Evolutionary conservation across 2,329 filamentous ascomycete species (phyloP), one percentile per base, ranked within the genome.

Genomic region (Claviceps sp.): DNA sequence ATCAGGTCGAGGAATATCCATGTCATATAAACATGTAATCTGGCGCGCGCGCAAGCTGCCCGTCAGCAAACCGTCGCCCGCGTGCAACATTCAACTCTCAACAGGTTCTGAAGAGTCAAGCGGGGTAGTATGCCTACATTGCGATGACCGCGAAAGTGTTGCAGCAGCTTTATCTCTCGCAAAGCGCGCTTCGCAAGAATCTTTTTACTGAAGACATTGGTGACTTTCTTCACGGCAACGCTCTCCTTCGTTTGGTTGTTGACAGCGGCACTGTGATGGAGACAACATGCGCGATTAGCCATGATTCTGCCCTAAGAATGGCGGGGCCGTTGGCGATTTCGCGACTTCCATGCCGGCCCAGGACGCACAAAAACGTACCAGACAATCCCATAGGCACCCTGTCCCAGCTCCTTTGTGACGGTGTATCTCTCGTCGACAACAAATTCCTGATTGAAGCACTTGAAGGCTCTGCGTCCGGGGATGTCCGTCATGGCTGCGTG

Each of bases 131-230:
- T 34, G 72, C 81, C 71, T 74, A 89, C 85, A 68, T 91, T 91
- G 63, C 87, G 83, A 64, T 91, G 86, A 50, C 87, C 87, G 62
- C 93, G 81, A 74, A 98, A 98, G 71, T 98, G 93, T 74, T 97
- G 91, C 58, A 98, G 78, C 60, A 98, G 80, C 80, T 97, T 98
- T 73, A 98, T 97, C 74, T 98, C 93, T 69, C 93, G 83, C 76
- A 98, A 72, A 48, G 93, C 93, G 65, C 93, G 87, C 82, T 98
- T 98, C 62, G 93, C 93, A 59, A 98, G 79, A 61, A 98, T 98
- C 82, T 97, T 97, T 76, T 98, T 98, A 79, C 89, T 96, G 72
- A 98, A 98, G 62, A 98, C 91, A 86, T 98, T 98, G 75, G 93
- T 98, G 68, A 98, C 88, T 73, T 98, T 98, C 74, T 98, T 98